These are phyloP conservation scores for Pseudocercospora fuligena DNA, from an alignment of 2,329 filamentous ascomycete genomes.

Conservation along the genomic window DNA sequence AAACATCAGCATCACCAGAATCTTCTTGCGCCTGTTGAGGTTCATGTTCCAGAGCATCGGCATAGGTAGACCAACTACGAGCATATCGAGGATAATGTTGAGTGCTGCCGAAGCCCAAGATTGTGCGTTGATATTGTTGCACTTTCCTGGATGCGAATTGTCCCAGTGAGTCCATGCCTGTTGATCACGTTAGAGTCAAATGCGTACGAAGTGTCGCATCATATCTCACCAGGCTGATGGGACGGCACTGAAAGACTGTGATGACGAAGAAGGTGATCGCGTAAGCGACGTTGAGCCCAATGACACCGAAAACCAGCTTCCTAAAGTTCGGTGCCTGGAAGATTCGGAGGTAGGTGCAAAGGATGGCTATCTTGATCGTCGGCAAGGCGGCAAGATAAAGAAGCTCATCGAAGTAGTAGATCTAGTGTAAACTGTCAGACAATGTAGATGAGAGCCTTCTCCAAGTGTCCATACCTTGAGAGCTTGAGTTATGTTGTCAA, in stretches of 20 bases:
- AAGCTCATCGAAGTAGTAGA: slow-evolving; percentile 26
- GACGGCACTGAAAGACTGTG: slow-evolving; percentile 26
- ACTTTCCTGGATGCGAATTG: slow-evolving; percentile 17
- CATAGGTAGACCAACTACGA: slow-evolving; percentile 26
- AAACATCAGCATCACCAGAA: slow-evolving; percentile 30
- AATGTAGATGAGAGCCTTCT: background rate
- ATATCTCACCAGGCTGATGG: slow-evolving; percentile 18
- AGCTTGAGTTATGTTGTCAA: slow-evolving; percentile 22
- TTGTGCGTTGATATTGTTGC: slow-evolving; percentile 28
- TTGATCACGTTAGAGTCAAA: background rate
- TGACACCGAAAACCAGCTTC: slow-evolving; percentile 18
- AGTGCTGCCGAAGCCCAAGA: slow-evolving; percentile 26
- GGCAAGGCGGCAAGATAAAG: slow-evolving; percentile 23
- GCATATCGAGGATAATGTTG: slow-evolving; percentile 26
- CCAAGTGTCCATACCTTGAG: slow-evolving; percentile 11
- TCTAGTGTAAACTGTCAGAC: background rate
- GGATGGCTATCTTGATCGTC: slow-evolving; percentile 27
- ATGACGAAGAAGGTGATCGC: slow-evolving; percentile 23
- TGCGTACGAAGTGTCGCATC: background rate
- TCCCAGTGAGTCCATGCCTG: slow-evolving; percentile 29
- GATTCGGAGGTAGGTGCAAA: slow-evolving; percentile 28
- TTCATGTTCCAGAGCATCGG: slow-evolving; percentile 29
- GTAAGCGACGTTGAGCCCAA: slow-evolving; percentile 27
- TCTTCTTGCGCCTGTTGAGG: slow-evolving; percentile 26
- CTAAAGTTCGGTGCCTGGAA: slow-evolving; percentile 23